Percentiles rank a stretch among this genome's conserved stretches.
These are phyloP conservation scores for Omphalotus guepiniiformis DNA, from an alignment of 768 basidiomycete species.

Conservation along the genomic window DNA sequence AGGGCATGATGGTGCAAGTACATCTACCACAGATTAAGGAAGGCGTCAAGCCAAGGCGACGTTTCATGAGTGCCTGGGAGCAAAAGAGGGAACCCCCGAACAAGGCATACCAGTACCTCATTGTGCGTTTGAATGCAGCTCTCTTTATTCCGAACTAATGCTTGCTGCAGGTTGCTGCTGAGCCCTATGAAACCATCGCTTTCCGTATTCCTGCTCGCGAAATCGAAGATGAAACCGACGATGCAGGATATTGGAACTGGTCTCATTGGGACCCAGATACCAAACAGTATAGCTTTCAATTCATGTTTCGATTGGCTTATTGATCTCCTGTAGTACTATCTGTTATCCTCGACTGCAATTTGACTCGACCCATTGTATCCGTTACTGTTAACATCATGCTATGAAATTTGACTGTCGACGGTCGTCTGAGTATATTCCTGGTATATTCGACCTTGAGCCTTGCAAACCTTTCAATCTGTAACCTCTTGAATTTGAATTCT, in stretches of 20 bases:
- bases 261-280: slow-evolving; percentile 99
- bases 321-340: slow-evolving; percentile 11
- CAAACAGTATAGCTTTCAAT: slow-evolving; percentile 97
- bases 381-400: too few species aligned
- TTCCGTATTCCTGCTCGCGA: slow-evolving; percentile 97
- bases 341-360: neutral
- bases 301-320: slow-evolving; percentile 78
- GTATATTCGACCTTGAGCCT: too few species aligned
- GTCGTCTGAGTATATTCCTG: too few species aligned
- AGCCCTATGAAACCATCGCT: slow-evolving; percentile 98
- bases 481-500: too few species aligned
- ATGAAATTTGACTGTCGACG: too few species aligned
- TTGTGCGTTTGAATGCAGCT: slow-evolving; percentile 77
- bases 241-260: slow-evolving; percentile 93
- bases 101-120: slow-evolving; percentile 95
- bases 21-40: slow-evolving; percentile 92
- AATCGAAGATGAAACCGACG: slow-evolving; percentile 92
- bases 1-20: slow-evolving; percentile 97
- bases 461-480: too few species aligned
- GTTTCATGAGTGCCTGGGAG: slow-evolving; percentile 98
- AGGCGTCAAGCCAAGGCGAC: slow-evolving; percentile 75
- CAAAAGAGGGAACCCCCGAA: slow-evolving; percentile 94
- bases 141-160: slow-evolving; percentile 24
- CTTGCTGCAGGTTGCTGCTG: slow-evolving; percentile 82
- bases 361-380: too few species aligned